A percentile compares a stretch with the other conserved stretches of the same genome.
These are phyloP conservation scores for Mycena epipterygia DNA, from an alignment of 768 basidiomycete species.

Conservation along the genomic window DNA sequence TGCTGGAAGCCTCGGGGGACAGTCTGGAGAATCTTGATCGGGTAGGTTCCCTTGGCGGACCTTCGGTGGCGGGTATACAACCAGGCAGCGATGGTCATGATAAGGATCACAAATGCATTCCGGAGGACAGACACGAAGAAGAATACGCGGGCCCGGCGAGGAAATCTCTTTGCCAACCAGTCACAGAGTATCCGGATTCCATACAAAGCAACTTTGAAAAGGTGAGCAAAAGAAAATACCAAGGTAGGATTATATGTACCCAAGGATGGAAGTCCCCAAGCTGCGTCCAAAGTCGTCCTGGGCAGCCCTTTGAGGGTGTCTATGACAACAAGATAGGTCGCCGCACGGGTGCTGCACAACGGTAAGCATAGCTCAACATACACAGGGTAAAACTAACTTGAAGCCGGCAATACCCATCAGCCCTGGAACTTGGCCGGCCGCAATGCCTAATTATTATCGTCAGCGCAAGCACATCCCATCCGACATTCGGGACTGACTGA, in stretches of 20 bases:
- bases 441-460: slow-evolving; percentile 64
- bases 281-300: slow-evolving; percentile 82
- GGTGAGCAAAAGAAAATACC: neutral
- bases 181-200: slow-evolving; percentile 72
- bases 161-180: slow-evolving; percentile 67
- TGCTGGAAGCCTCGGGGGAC: slow-evolving; percentile 90
- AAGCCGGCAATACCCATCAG: slow-evolving; percentile 91
- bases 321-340: slow-evolving; percentile 91
- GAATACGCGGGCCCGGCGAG: slow-evolving; percentile 73
- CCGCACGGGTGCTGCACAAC: slow-evolving; percentile 78
- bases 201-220: slow-evolving; percentile 65
- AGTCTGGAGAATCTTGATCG: slow-evolving; percentile 85
- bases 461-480: neutral
- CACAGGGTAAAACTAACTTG: slow-evolving; percentile 63
- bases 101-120: slow-evolving; percentile 89
- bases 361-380: slow-evolving; percentile 18
- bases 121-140: slow-evolving; percentile 86
- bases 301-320: slow-evolving; percentile 91
- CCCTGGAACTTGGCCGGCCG: slow-evolving; percentile 88
- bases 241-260: neutral
- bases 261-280: slow-evolving; percentile 88
- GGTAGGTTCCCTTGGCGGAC: slow-evolving; percentile 73
- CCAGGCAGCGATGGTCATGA: slow-evolving; percentile 92
- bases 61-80: slow-evolving; percentile 79
- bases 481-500: slow-evolving; percentile 54